A percentile compares a stretch with the other conserved stretches of the same genome.
These are phyloP conservation scores for Metschnikowia amazonensis DNA, from an alignment of 805 yeast genomes.

Conservation along the genomic window DNA sequence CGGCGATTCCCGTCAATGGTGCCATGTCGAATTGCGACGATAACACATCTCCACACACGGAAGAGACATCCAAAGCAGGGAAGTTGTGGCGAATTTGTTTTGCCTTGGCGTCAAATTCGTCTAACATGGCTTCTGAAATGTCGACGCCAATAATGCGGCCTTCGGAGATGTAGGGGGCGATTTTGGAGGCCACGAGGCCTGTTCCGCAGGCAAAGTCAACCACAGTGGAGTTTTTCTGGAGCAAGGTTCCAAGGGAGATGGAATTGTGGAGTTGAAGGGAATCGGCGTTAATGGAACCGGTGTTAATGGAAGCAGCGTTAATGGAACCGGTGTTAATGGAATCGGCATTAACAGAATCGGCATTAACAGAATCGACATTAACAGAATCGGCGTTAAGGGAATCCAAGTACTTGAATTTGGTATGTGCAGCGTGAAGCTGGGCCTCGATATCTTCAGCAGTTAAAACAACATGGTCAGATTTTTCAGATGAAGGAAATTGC, in stretches of 20 bases:
- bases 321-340: no score
- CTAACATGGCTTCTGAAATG: slow-evolving; percentile 26
- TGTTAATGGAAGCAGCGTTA: no score
- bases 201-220: slow-evolving; percentile 46
- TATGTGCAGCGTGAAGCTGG: not conserved
- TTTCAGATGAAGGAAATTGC: slow-evolving; percentile 13
- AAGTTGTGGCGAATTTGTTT: not conserved
- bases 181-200: slow-evolving; percentile 31
- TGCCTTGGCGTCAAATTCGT: slow-evolving; percentile 12
- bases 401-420: not conserved
- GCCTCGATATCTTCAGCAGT: not conserved
- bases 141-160: slow-evolving; percentile 35
- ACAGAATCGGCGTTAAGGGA: slow-evolving; percentile 8
- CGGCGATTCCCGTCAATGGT: slow-evolving; percentile 16
- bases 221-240: slow-evolving; percentile 22
- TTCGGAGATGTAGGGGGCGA: slow-evolving; percentile 26
- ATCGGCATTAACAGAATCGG: no score
- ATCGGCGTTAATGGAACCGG: no score
- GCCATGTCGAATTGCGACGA: slow-evolving; percentile 15
- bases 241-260: slow-evolving; percentile 6
- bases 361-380: no score
- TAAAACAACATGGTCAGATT: not conserved
- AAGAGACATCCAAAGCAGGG: slow-evolving; percentile 13
- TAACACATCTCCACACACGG: slow-evolving; percentile 25
- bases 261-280: no score